Evolutionary conservation across 441 rosid genomes (phyloP), one percentile per base, ranked within the genome.

Genomic region (Melastoma candidum): DNA sequence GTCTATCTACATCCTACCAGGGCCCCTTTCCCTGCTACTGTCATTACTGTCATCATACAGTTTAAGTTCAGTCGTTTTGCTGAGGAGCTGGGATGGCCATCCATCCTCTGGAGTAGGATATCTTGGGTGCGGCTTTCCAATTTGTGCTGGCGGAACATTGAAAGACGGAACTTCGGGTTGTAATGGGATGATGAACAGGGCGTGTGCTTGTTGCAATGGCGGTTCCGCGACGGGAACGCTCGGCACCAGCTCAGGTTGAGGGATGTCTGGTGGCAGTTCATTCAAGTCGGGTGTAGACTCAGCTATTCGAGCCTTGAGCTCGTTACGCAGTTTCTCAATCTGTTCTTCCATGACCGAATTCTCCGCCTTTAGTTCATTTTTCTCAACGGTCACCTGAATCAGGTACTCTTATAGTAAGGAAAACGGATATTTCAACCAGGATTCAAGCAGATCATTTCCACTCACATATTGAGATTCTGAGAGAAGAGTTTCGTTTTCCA

Each of bases 111-210:
- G 65, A 0, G 81, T 82, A 4, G 87, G 90, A 63, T 87, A 92
- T 68, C 98, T 77, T n/a, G 98, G 86, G 63, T 85, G 88, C 1
- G 98, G 98, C 65, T 87, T 92, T 65, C 90, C 80, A 59, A 92
- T 81, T 41, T 73, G 59, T 29, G 85, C 55, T 57, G 70, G 66
- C 2, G 61, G 54, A 47, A 46, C 2, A 0, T 69, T 61, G 63
- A 64, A 73, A 29, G 78, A 58, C 26, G 73, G 83, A 46, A 66
- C 60, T 57, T 78, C 75, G 0, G 88, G 71, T 61, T 44, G 74
- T 39, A 82, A 3, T 4, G 96, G 98, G 46, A 92, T 75, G 3
- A 92, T 80, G 64, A 85, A 45, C 49, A 92, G 79, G 3, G 88
- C 64, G 0, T 83, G 57, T 0, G 78, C 44, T 56, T 72, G 83